Conservation (phyloP, 208 protist species). For the Leishmania arabica region DNA sequence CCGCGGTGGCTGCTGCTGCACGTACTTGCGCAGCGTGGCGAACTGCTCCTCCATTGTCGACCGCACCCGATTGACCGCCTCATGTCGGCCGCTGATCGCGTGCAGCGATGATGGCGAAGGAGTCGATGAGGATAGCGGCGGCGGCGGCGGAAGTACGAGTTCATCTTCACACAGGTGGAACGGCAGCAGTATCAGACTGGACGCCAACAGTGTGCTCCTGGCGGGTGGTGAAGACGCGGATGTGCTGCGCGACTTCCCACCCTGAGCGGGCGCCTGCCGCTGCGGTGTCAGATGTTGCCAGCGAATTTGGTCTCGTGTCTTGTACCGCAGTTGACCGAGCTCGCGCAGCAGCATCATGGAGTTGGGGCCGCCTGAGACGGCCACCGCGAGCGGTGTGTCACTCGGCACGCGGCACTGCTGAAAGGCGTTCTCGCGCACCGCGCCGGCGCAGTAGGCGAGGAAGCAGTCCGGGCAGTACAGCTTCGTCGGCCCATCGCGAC, state of each 20-base stretch:
- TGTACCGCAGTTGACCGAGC: conserved; percentile 49
- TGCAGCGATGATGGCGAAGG: neutral
- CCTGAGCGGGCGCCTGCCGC: neutral
- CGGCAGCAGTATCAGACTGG: conserved; percentile 44
- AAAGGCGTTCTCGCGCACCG: conserved; percentile 58
- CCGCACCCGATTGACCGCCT: conserved; percentile 24
- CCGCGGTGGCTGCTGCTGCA: conserved; percentile 40
- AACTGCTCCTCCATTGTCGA: conserved; percentile 46
- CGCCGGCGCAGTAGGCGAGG: conserved; percentile 53
- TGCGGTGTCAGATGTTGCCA: neutral
- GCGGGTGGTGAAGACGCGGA: neutral
- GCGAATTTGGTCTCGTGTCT: neutral
- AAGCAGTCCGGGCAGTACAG: conserved; percentile 83
- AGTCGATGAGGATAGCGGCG: neutral
- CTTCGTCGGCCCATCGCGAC: conserved; percentile 66
- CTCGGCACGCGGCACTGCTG: conserved; percentile 58
- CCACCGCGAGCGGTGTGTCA: conserved; percentile 67
- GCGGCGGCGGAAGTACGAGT: conserved; percentile 45
- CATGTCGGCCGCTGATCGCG: neutral
- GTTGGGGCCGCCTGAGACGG: conserved; percentile 67
- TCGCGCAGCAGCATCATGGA: conserved; percentile 78
- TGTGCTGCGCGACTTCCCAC: neutral
- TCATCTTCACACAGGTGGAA: conserved; percentile 76
- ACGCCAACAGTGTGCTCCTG: conserved; percentile 8
- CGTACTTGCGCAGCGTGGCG: conserved; percentile 30